Evolutionary conservation across 192 early-diverging fungal species (phyloP).

Genomic region (Coemansia javaensis): DNA sequence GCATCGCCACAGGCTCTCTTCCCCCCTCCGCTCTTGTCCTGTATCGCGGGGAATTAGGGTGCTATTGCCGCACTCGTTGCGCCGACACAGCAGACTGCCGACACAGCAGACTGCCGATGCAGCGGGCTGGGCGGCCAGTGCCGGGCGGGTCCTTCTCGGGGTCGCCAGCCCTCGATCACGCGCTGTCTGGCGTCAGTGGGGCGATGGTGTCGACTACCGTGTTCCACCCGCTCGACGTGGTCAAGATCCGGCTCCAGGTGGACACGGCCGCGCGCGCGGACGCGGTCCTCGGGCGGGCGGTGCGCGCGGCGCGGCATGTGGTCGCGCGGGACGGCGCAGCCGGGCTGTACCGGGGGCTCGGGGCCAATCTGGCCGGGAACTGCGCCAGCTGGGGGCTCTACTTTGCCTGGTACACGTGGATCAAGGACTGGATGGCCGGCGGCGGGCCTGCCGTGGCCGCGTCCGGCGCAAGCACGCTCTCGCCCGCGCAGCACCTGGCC

Average conservation of each 20-base stretch:
- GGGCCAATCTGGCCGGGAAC: constrained; percentile 86
- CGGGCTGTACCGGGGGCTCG: constrained; percentile 87
- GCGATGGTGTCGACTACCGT: constrained; percentile 74
- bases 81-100: too few relatives aligned
- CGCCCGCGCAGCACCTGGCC: constrained; percentile 71
- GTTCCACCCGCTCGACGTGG: constrained; percentile 90
- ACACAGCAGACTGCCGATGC: not conserved
- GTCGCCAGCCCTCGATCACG: constrained; percentile 66
- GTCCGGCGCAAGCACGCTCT: constrained; percentile 53
- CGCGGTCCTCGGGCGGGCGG: constrained; percentile 61
- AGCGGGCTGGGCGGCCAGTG: not conserved
- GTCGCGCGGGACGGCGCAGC: constrained; percentile 55
- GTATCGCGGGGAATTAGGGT: too few relatives aligned
- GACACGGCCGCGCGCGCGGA: constrained; percentile 52
- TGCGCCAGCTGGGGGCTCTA: constrained; percentile 96
- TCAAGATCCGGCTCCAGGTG: constrained; percentile 90
- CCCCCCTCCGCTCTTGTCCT: too few relatives aligned
- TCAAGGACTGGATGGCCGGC: constrained; percentile 42
- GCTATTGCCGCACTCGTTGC: too few relatives aligned
- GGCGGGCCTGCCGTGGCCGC: constrained; percentile 39
- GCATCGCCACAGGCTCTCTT: too few relatives aligned
- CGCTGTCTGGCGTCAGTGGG: constrained; percentile 81
- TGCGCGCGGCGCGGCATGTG: constrained; percentile 59
- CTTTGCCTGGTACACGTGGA: constrained; percentile 78
- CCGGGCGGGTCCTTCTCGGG: constrained; percentile 39